Evolutionary conservation across 1,139 yeast species (phyloP), one percentile per base, ranked within the genome.

Genomic region (Taphrina communis): DNA sequence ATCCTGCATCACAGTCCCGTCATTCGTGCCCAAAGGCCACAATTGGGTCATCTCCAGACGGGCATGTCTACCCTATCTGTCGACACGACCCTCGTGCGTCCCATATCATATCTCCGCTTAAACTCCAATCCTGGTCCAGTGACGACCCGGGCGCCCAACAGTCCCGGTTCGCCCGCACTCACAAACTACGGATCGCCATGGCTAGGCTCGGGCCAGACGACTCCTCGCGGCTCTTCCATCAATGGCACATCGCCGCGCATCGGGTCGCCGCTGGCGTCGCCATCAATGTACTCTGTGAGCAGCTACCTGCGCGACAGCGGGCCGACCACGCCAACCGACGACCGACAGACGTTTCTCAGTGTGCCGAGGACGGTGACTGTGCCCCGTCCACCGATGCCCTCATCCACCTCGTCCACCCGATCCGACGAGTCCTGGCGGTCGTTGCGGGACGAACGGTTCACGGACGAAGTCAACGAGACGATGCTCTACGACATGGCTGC

Each of bases 51-150:
- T 31, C 12, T 53, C 11, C 42, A 38, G 42, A 53, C 58, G 19
- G 58, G 42, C 42, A 53, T 53, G 58, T 53, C 58, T n/a, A 39
- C 60, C 25, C 12, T 41, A 14, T 56, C 60, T 11, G 36, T 56
- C 36, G 62, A 58, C 35, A 58, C 62, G 21, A 44, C 42, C 17
- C 38, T 42, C 14, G 62, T 58, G 25, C 62, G 62, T 11, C 62
- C 62, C 9, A 25, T 44, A n/a, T 19, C 62, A 7, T 36, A 25
- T 31, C 41, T 31, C 25, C 42, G 44, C 17, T 9, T 50, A 21
- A 25, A 50, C 36, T 21, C 53, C 1, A 50, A 25, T 9, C 8
- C 53, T 3, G 31, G 31, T 2, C 31, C 31, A 25, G n/a, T 50
- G 11, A 31, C 53, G 36, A 44, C 19, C 19, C 5, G 48, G 19